Evolutionary conservation across 2,329 filamentous ascomycete species (phyloP).

Genomic region (Aspergillus tanneri): DNA sequence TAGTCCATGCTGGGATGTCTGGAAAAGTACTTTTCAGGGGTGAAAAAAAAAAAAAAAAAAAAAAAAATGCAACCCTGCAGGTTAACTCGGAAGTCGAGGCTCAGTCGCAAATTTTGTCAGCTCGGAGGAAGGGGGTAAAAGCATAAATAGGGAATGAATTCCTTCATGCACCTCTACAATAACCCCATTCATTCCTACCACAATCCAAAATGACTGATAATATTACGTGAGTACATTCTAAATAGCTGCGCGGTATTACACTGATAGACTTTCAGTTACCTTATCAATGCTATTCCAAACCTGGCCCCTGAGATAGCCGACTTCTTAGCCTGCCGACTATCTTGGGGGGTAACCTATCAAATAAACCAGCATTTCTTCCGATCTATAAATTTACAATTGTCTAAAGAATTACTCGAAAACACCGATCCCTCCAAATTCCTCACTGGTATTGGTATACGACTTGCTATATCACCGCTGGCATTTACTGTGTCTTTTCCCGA

Average conservation of each 20-base stretch:
- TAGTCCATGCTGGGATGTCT: no score
- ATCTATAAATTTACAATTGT: neutral
- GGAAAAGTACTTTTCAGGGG: no score
- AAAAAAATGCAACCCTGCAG: no score
- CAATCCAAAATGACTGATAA: neutral
- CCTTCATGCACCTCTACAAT: no score
- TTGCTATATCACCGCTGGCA: neutral
- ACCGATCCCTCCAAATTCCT: conserved; percentile 1
- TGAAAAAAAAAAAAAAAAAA: no score
- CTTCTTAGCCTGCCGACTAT: neutral
- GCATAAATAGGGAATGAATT: no score
- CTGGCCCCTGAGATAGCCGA: conserved; percentile 3
- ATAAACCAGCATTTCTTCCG: neutral
- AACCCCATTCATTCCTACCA: no score
- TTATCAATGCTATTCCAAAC: conserved; percentile 1
- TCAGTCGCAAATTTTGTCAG: no score
- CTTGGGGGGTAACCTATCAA: neutral
- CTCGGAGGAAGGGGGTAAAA: no score
- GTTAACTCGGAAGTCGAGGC: no score
- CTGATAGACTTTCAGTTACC: neutral
- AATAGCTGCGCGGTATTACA: conserved; percentile 1
- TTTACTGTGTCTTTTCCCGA: neutral
- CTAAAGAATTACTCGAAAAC: conserved; percentile 1
- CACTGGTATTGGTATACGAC: neutral
- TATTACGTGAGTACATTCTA: neutral